Conservation (phyloP, 257 asterid genomes). For the Gentiana macrophylla region DNA sequence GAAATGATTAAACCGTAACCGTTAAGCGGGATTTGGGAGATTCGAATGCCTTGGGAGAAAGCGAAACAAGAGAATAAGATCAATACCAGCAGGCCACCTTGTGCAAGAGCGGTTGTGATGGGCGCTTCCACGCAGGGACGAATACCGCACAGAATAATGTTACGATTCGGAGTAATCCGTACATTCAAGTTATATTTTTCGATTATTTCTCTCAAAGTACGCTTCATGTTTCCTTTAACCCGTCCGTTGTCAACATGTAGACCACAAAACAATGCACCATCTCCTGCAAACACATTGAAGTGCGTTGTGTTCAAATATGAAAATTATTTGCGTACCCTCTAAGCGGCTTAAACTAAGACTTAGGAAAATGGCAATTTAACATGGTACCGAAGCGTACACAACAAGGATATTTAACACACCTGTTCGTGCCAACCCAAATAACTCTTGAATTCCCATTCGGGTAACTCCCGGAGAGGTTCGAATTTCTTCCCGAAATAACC, state of each 20-base stretch:
- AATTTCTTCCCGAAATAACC: constrained; percentile 81
- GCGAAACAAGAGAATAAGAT: too few species aligned
- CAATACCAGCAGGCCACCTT: constrained; percentile 85
- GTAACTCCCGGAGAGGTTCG: constrained; percentile 67
- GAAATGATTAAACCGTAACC: background rate
- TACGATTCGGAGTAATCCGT: constrained; percentile 93
- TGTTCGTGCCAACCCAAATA: constrained; percentile 99
- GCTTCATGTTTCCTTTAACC: constrained; percentile 69
- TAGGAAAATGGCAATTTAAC: too few species aligned
- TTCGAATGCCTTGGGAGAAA: too few species aligned
- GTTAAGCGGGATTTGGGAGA: too few species aligned
- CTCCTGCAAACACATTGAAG: constrained; percentile 38
- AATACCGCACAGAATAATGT: constrained; percentile 67
- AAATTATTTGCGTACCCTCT: too few species aligned
- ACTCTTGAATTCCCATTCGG: constrained; percentile 95
- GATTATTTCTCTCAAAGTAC: constrained; percentile 67
- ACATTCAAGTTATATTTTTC: constrained; percentile 82
- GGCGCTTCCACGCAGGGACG: constrained; percentile 73
- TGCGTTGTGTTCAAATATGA: too few species aligned
- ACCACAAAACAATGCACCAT: constrained; percentile 82
- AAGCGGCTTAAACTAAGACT: too few species aligned
- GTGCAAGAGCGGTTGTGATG: constrained; percentile 81
- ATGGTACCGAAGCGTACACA: background rate
- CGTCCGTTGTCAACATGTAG: constrained; percentile 94
- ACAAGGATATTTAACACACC: constrained; percentile 23